Evolutionary conservation across 495 filamentous ascomycete species (phyloP), one percentile per base, ranked within the genome.

Genomic region (Penicillium antarcticum): DNA sequence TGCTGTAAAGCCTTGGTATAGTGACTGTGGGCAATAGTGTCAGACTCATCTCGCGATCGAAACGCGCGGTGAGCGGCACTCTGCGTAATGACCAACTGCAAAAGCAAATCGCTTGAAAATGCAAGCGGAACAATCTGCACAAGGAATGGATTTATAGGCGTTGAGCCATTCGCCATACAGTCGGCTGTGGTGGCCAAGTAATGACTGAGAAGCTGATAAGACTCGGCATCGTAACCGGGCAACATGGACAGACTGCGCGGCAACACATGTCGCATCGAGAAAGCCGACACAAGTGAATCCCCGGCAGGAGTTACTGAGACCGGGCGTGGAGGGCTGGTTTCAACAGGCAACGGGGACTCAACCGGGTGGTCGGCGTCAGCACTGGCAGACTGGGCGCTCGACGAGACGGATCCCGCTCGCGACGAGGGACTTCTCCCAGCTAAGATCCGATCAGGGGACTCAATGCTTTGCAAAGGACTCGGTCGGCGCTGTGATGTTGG

Each of bases 11-110:
- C 64, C 24, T 66, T 69, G 0, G 65, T 66, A 46, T 71, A 71
- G 31, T 71, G 68, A 13, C 54, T 62, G 18, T 70, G 61, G 8
- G 68, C 68, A 12, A 71, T 49, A 9, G 63, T 63, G 21, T 71
- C 68, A 1, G 65, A 63, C 17, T 71, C 68, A 21, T 70, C 66
- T 2, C 55, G 60, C 7, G 61, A 56, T 19, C 65, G 65, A 48
- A 71, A 71, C 5, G 68, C 68, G 14, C 68, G 65, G 42, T 71
- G 68, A 3, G 68, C 68, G 1, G 68, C 68, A 51, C 68, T 71
- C 44, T 71, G 68, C 1, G 68, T 65, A 29, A 71, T 62, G 17
- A 71, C 68, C 2, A 71, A 61, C 53, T 71, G 68, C 4, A 71
- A 49, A 1, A 71, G 51, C 1, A 71, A 52, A 16, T 71, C 65